A percentile compares a stretch with the other conserved stretches of the same genome.
Evolutionary conservation across 306 rosid genomes (phyloP).

Genomic region (Gillenia trifoliata): DNA sequence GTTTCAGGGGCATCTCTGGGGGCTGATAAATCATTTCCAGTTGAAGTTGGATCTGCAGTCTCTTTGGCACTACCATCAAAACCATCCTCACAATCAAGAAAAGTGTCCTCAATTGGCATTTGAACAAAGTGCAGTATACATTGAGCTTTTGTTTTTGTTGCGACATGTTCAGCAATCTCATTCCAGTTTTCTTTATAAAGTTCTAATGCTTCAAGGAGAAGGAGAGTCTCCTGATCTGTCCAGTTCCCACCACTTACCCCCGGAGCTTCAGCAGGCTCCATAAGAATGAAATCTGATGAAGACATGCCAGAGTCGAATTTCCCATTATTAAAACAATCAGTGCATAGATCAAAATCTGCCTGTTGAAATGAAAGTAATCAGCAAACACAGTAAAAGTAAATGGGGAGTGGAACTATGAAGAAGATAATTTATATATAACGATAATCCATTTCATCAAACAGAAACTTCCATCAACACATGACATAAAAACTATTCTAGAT

Average conservation of each 20-base stretch:
- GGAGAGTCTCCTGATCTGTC: slow-evolving; percentile 98
- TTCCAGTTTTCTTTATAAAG: slow-evolving; percentile 90
- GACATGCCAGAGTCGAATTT: slow-evolving; percentile 86
- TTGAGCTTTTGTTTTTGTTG: slow-evolving; percentile 89
- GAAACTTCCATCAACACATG: neutral
- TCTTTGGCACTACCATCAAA: slow-evolving; percentile 48
- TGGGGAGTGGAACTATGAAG: neutral
- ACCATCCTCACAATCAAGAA: slow-evolving; percentile 52
- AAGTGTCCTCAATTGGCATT: slow-evolving; percentile 90
- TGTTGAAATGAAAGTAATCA: slow-evolving; percentile 49
- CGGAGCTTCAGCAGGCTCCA: slow-evolving; percentile 92
- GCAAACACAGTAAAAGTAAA: slow-evolving; percentile 19
- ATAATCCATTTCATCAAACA: neutral
- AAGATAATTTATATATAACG: slow-evolving; percentile 2
- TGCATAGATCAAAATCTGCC: slow-evolving; percentile 93
- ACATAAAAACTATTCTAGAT: neutral
- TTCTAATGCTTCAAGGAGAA: slow-evolving; percentile 94
- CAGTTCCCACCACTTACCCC: slow-evolving; percentile 88
- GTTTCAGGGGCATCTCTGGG: slow-evolving; percentile 46
- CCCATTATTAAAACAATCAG: slow-evolving; percentile 81
- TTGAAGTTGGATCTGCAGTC: slow-evolving; percentile 41
- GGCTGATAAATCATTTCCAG: slow-evolving; percentile 38
- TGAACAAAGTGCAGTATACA: slow-evolving; percentile 92
- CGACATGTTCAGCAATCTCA: slow-evolving; percentile 95
- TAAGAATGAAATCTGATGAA: slow-evolving; percentile 82